These are phyloP conservation scores for Saussurea involucrata DNA, from an alignment of 129 eudicot genomes.

Conservation along the genomic window DNA sequence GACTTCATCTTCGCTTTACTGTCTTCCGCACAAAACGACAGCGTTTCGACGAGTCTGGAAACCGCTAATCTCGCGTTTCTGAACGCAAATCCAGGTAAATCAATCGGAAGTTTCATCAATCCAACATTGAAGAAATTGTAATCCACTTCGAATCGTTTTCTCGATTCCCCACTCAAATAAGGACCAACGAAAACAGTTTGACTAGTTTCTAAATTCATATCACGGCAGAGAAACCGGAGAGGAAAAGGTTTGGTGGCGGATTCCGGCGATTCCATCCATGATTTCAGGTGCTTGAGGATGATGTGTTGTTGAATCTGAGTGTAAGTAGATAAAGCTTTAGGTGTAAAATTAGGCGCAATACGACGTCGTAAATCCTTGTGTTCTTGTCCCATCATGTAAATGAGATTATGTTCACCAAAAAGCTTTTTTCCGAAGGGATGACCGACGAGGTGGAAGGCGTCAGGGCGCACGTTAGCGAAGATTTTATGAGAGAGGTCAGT, in stretches of 20 bases:
- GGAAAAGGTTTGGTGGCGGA: conserved; percentile 28
- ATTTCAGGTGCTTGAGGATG: conserved; percentile 46
- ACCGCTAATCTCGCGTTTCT: conserved; percentile 71
- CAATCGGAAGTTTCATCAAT: conserved; percentile 66
- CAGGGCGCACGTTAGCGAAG: conserved; percentile 76
- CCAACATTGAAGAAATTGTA: conserved; percentile 78
- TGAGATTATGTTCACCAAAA: conserved; percentile 80
- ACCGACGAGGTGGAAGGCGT: conserved; percentile 79
- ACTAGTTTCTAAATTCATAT: conserved; percentile 82
- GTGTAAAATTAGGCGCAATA: conserved; percentile 82
- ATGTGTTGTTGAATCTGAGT: conserved; percentile 51
- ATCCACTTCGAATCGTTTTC: conserved; percentile 50
- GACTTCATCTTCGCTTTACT: conserved; percentile 49
- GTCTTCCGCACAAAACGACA: conserved; percentile 51
- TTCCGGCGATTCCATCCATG: conserved; percentile 32
- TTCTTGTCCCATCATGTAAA: conserved; percentile 75
- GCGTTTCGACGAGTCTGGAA: conserved; percentile 46
- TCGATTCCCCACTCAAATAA: conserved; percentile 34
- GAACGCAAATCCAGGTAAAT: conserved; percentile 73
- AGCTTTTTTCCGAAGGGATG: conserved; percentile 90
- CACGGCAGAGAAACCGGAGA: conserved; percentile 59
- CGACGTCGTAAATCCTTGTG: conserved; percentile 91
- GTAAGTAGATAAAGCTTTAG: conserved; percentile 64
- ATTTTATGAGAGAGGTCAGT: conserved; percentile 67
- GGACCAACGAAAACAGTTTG: conserved; percentile 88